These are phyloP conservation scores for Hibiscus tridactylites DNA, from an alignment of 345 rosid genomes.

Conservation along the genomic window DNA sequence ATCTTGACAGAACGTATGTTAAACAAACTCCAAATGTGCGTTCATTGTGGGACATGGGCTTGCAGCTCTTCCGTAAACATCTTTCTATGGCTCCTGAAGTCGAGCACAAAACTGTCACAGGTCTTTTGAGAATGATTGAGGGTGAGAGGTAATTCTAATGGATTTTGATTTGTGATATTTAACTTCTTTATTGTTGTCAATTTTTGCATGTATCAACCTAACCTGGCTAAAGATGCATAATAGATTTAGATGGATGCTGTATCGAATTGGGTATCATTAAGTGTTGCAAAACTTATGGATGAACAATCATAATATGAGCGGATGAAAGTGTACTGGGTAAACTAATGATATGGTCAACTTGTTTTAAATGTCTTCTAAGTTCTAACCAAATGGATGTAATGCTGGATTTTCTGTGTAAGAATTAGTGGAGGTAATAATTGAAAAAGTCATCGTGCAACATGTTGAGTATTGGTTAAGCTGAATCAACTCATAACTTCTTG, in stretches of 20 bases:
- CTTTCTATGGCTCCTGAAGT: slow-evolving; percentile 78
- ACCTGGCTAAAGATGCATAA: not conserved
- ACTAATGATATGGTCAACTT: not conserved
- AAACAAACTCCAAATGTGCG: slow-evolving; percentile 79
- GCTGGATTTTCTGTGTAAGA: not conserved
- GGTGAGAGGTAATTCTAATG: slow-evolving; percentile 61
- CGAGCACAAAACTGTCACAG: slow-evolving; percentile 90
- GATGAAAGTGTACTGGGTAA: not conserved
- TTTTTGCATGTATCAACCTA: slow-evolving; percentile 1
- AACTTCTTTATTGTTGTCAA: not conserved
- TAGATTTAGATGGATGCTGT: not conserved
- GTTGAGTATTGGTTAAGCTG: not conserved
- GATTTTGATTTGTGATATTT: not conserved
- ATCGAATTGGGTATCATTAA: not conserved
- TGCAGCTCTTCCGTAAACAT: slow-evolving; percentile 89
- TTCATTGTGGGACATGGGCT: slow-evolving; percentile 97
- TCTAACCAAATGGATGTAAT: not conserved
- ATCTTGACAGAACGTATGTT: slow-evolving; percentile 83
- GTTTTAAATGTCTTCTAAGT: not conserved
- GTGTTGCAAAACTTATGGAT: slow-evolving; percentile 2
- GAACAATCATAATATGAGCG: not conserved
- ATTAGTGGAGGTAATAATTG: not conserved
- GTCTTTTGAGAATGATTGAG: slow-evolving; percentile 89
- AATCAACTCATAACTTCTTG: not conserved
- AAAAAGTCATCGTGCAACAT: not conserved